Evolutionary conservation across 2,329 filamentous ascomycete genomes (phyloP).

Genomic region (Pseudogymnoascus sp.): DNA sequence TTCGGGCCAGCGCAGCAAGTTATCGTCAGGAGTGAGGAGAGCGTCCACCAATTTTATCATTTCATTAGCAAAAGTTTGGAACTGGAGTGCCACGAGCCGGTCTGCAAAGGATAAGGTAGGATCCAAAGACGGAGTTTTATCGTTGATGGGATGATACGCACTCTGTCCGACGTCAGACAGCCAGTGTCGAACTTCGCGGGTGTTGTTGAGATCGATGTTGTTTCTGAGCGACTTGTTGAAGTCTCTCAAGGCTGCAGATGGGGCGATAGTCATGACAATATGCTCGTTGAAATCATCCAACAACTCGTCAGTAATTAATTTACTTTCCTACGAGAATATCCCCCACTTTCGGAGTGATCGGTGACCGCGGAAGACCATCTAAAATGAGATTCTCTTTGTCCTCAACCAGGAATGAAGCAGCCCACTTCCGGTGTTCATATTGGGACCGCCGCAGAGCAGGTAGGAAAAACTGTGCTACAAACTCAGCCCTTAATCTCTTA

Average conservation of each 20-base stretch:
- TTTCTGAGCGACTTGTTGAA: conserved; percentile 15
- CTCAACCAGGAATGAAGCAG: conserved; percentile 12
- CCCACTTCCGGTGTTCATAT: conserved; percentile 14
- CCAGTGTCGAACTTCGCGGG: conserved; percentile 15
- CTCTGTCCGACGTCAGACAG: conserved; percentile 12
- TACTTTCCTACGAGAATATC: conserved; percentile 12
- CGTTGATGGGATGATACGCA: conserved; percentile 9
- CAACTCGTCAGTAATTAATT: conserved; percentile 12
- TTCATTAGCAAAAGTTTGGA: conserved; percentile 11
- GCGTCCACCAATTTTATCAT: conserved; percentile 7
- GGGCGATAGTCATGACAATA: conserved; percentile 15
- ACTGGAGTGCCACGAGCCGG: too few species aligned
- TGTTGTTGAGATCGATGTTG: conserved; percentile 13
- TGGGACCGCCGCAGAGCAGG: conserved; percentile 10
- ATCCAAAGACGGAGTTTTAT: conserved; percentile 13
- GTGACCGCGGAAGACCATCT: conserved; percentile 14
- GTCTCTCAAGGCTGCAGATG: conserved; percentile 10
- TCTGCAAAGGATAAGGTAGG: conserved; percentile 17
- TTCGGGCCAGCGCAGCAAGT: conserved; percentile 14
- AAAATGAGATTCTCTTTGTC: conserved; percentile 11
- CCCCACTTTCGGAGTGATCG: conserved; percentile 14
- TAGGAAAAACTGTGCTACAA: conserved; percentile 12
- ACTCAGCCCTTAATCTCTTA: conserved; percentile 12
- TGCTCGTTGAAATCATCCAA: conserved; percentile 15
- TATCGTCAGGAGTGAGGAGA: conserved; percentile 6